phyloP scores from a whole-genome alignment of 768 basidiomycete genomes.

The Boletus speciosus region DNA sequence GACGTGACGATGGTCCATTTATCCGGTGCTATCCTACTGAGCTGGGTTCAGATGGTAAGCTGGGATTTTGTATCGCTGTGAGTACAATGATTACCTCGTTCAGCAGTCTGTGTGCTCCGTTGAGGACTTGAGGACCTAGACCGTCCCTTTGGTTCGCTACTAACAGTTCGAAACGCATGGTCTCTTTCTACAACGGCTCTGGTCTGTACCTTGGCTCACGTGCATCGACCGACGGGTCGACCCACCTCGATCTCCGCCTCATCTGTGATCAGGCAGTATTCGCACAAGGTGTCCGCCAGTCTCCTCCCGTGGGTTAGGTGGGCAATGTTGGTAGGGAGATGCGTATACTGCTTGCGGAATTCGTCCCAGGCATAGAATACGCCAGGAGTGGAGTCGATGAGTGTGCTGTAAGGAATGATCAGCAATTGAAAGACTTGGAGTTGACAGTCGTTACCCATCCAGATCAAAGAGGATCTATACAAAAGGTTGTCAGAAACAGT shows the following conservation, averaged over 20 bases:
- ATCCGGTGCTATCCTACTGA: slow-evolving; percentile 23
- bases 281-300: slow-evolving; percentile 68
- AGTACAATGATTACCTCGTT: slow-evolving; percentile 39
- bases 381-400: slow-evolving; percentile 82
- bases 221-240: not conserved
- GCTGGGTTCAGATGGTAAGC: slow-evolving; percentile 14
- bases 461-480: slow-evolving; percentile 64
- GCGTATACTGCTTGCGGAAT: slow-evolving; percentile 59
- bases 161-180: slow-evolving; percentile 73
- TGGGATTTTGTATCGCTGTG: not conserved
- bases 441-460: slow-evolving; percentile 50
- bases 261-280: slow-evolving; percentile 61
- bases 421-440: not conserved
- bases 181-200: slow-evolving; percentile 48
- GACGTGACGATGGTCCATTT: slow-evolving; percentile 86
- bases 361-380: slow-evolving; percentile 74
- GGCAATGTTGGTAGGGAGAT: slow-evolving; percentile 48
- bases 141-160: slow-evolving; percentile 50
- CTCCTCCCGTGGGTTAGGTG: slow-evolving; percentile 74
- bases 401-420: slow-evolving; percentile 44
- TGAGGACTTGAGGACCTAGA: slow-evolving; percentile 55
- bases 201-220: not conserved
- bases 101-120: slow-evolving; percentile 60
- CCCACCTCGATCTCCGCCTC: slow-evolving; percentile 54
- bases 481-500: slow-evolving; percentile 2